These are phyloP conservation scores for Colletotrichum lini DNA, from an alignment of 2,329 filamentous ascomycete species.

Conservation along the genomic window DNA sequence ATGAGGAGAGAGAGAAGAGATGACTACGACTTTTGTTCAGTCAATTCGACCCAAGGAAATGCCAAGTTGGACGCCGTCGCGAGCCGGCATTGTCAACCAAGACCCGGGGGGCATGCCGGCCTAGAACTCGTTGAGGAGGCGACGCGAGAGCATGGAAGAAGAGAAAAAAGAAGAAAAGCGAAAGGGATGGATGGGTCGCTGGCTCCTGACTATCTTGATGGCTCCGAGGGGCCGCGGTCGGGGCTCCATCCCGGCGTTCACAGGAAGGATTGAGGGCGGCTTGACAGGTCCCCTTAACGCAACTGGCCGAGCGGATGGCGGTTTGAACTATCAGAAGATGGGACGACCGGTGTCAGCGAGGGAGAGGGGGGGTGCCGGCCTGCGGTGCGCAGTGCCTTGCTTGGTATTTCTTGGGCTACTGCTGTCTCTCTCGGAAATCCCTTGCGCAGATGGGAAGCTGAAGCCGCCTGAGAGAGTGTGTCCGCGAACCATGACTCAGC, in stretches of 20 bases:
- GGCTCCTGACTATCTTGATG: not conserved
- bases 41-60: conserved; percentile 20
- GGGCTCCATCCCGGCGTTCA: conserved; percentile 10
- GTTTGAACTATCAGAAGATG: conserved; percentile 32
- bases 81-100: not conserved
- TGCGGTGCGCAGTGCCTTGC: not conserved
- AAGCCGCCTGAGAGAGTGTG: conserved; percentile 14
- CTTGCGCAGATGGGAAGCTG: conserved; percentile 24
- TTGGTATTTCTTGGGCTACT: conserved; percentile 21
- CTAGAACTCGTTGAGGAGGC: conserved; percentile 8
- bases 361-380: not conserved
- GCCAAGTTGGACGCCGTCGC: conserved; percentile 11
- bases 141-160: not conserved
- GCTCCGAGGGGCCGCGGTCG: conserved; percentile 4
- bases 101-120: not conserved
- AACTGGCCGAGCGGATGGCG: conserved; percentile 21
- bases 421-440: conserved; percentile 4
- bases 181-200: conserved; percentile 8
- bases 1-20: not conserved
- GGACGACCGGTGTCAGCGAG: conserved; percentile 20
- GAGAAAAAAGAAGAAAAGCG: not conserved
- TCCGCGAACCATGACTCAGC: conserved; percentile 31
- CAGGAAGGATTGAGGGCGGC: conserved; percentile 18
- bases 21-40: no score
- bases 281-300: conserved; percentile 18